Base-by-base conservation (phyloP, 345 rosid genomes). In the Eucalyptus brandiana region DNA sequence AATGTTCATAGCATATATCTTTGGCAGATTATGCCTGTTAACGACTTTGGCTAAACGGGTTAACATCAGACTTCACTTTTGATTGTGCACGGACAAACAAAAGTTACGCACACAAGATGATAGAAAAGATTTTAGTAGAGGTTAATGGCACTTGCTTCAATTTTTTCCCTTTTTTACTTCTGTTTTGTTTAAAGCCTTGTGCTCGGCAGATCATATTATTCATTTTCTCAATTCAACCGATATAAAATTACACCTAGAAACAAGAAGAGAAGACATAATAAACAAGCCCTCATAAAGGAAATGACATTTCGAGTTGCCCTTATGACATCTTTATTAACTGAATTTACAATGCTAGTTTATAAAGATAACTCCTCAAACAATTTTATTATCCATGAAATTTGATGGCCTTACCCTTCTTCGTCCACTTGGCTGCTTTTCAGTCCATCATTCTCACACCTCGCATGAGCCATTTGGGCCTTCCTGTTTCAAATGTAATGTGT, bases 221-320 rank as follows among this genome's bases (percentile, higher is more conserved):
- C 3, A 72, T 72, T 2, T 72, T 37, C 45, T 19, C 26, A 10
- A 3, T 72, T 69, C 44, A 18, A 69, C n/a, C 0, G 2, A 72
- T 6, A 37, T 37, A 2, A 4, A 37, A 37, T 19, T 19, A 45
- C 81, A 37, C 28, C 8, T 3, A 72, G 8, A 10, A 37, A 37
- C 2, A 37, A 3, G 7, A 1, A 69, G 13, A 37, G 0, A 37
- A 5, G 40, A 72, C 45, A 37, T 37, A 3, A 72, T 8, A 37
- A 37, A 19, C 14, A 72, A 37, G 45, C 28, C n/a, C 40, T 19
- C 44, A 18, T 17, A 34, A 72, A 2, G 81, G 0, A 72, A 72
- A 72, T 34, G 21, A 34, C 26, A 37, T 37, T 72, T 18, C 0
- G 2, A 1, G 3, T 2, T 72, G 5, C 1, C 26, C 1, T 3